Evolutionary conservation across 2,329 filamentous ascomycete species (phyloP).

Genomic region (Epichloe gansuensis): DNA sequence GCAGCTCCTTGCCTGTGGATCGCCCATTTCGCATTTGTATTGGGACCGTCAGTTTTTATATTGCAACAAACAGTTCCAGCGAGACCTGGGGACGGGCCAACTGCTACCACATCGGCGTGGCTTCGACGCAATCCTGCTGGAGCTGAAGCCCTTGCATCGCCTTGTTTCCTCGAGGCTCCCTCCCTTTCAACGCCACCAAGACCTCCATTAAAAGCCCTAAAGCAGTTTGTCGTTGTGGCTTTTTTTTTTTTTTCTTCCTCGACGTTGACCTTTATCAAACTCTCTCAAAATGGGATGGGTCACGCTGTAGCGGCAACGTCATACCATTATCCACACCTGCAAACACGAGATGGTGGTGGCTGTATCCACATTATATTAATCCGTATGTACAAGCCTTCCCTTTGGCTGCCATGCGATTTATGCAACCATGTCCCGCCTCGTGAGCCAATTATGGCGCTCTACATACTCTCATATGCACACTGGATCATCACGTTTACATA

Average conservation of each 20-base stretch:
- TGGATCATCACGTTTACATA: neutral
- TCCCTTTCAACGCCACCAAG: neutral
- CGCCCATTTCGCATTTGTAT: conserved; percentile 1
- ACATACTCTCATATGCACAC: neutral
- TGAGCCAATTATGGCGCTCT: neutral
- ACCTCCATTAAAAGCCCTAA: neutral
- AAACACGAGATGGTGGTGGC: conserved; percentile 6
- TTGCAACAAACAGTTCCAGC: neutral
- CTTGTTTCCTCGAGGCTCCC: neutral
- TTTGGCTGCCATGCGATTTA: neutral
- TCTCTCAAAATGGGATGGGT: conserved; percentile 1
- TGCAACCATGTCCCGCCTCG: neutral
- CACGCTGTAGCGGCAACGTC: conserved; percentile 6
- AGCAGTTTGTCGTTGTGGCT: neutral
- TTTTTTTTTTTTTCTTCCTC: neutral
- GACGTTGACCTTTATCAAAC: neutral
- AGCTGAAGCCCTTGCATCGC: too few relatives aligned
- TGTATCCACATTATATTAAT: neutral
- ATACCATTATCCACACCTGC: conserved; percentile 3
- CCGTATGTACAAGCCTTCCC: neutral
- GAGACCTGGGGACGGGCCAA: neutral
- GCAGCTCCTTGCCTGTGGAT: conserved; percentile 4
- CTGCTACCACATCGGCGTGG: neutral
- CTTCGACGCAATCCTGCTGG: neutral
- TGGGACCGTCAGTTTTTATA: neutral